A percentile compares a stretch with the other conserved stretches of the same genome.
Evolutionary conservation across 2,329 filamentous ascomycete species (phyloP).

Genomic region (Raffaelea albimanens): DNA sequence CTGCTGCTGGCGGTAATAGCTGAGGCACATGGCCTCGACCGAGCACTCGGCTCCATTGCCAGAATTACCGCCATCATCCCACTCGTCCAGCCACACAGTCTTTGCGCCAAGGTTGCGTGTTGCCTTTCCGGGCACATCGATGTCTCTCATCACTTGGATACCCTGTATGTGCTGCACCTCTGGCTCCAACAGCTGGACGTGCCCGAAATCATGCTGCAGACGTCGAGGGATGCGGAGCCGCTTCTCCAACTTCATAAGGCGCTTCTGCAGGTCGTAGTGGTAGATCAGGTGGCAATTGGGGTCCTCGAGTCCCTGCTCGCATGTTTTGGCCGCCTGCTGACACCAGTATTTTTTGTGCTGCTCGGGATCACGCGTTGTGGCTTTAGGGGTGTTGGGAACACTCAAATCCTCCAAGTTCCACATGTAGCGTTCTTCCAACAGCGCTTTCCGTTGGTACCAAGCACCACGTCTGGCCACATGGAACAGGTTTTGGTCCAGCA

Average conservation of each 20-base stretch:
- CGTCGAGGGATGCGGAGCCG: constrained; percentile 73
- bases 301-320: constrained; percentile 79
- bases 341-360: constrained; percentile 76
- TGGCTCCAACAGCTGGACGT: constrained; percentile 69
- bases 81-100: constrained; percentile 79
- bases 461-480: constrained; percentile 74
- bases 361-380: constrained; percentile 28
- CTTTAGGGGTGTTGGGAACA: too few relatives aligned
- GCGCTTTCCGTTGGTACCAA: constrained; percentile 93
- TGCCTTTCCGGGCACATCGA: constrained; percentile 20
- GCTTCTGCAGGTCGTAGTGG: constrained; percentile 90
- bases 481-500: constrained; percentile 75
- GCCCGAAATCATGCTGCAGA: constrained; percentile 85
- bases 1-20: constrained; percentile 60
- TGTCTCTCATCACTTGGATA: constrained; percentile 62
- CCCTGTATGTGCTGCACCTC: constrained; percentile 68
- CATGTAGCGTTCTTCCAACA: constrained; percentile 96
- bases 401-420: constrained; percentile 41
- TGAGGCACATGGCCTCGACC: constrained; percentile 91
- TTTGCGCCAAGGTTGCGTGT: constrained; percentile 38
- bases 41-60: constrained; percentile 47
- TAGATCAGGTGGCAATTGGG: constrained; percentile 83
- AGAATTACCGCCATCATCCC: constrained; percentile 15
- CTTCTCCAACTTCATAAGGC: constrained; percentile 84
- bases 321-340: constrained; percentile 64